Evolutionary conservation across 257 asterid genomes (phyloP).

Genomic region (Capsicum pubescens): DNA sequence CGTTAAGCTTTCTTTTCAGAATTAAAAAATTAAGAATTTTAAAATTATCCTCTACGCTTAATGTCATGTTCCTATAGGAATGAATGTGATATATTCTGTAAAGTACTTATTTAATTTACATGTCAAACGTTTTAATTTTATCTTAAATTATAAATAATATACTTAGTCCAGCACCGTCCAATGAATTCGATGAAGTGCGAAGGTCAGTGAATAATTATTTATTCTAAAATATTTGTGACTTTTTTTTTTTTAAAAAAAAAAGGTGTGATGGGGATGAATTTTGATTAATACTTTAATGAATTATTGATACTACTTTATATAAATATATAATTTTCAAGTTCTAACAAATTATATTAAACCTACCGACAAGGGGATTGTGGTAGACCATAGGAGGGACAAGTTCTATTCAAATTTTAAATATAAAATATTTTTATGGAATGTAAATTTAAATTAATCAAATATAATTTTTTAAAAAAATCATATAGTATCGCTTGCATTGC

Average conservation of each 20-base stretch:
- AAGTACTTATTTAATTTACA: not conserved
- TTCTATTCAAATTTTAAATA: no score
- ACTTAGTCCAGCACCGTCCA: slow-evolving; percentile 11
- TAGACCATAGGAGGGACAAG: not conserved
- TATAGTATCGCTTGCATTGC: no score
- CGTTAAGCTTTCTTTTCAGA: not conserved
- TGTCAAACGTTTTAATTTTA: not conserved
- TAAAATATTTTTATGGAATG: no score
- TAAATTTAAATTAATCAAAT: no score
- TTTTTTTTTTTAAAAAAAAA: not conserved
- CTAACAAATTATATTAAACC: not conserved
- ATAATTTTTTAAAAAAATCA: no score
- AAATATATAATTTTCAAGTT: not conserved
- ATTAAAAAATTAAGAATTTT: not conserved
- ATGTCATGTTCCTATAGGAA: not conserved
- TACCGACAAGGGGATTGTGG: not conserved
- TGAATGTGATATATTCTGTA: not conserved
- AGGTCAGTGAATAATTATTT: not conserved
- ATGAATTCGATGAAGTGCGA: not conserved
- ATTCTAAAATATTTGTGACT: not conserved
- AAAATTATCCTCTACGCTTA: not conserved
- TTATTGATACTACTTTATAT: not conserved
- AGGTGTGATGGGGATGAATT: not conserved
- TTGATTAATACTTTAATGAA: not conserved
- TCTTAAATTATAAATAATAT: not conserved